phyloP scores from a whole-genome alignment of 108 stramenopile genomes.

The Cylindrotheca closterium region DNA sequence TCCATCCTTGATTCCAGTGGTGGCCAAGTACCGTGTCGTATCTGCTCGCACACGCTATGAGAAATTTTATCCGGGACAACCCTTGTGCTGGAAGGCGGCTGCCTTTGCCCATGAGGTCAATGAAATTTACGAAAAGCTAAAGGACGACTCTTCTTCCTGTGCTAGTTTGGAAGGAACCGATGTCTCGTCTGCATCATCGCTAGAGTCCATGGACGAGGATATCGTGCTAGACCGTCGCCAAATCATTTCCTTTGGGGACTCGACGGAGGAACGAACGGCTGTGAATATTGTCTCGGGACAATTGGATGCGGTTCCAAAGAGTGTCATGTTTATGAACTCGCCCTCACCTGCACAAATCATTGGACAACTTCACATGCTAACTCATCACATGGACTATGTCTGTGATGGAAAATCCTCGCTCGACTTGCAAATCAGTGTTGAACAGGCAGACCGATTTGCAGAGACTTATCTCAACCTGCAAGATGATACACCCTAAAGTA shows the following conservation, averaged over 20 bases:
- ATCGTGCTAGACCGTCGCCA: constrained; percentile 35
- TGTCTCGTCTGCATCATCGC: constrained; percentile 48
- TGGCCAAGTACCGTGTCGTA: constrained; percentile 70
- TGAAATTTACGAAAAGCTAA: constrained; percentile 64
- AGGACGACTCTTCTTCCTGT: constrained; percentile 49
- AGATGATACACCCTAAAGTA: neutral
- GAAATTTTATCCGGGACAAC: constrained; percentile 84
- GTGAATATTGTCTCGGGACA: constrained; percentile 84
- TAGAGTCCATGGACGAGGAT: constrained; percentile 14
- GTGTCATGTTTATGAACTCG: constrained; percentile 74
- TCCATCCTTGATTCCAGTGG: constrained; percentile 68
- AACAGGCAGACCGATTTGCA: constrained; percentile 78
- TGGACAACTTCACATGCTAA: constrained; percentile 81
- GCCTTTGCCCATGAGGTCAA: constrained; percentile 93
- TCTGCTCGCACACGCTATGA: constrained; percentile 86
- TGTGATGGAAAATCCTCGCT: constrained; percentile 49
- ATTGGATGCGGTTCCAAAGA: constrained; percentile 67
- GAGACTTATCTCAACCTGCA: constrained; percentile 38
- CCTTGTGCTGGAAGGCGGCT: constrained; percentile 92
- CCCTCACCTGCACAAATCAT: constrained; percentile 77
- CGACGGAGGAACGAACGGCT: constrained; percentile 86
- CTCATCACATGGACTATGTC: constrained; percentile 78
- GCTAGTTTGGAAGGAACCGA: constrained; percentile 61
- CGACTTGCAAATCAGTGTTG: constrained; percentile 72
- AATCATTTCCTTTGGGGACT: constrained; percentile 88